Evolutionary conservation across 2,329 filamentous ascomycete species (phyloP), one percentile per base, ranked within the genome.

Genomic region (Colletotrichum melonis): DNA sequence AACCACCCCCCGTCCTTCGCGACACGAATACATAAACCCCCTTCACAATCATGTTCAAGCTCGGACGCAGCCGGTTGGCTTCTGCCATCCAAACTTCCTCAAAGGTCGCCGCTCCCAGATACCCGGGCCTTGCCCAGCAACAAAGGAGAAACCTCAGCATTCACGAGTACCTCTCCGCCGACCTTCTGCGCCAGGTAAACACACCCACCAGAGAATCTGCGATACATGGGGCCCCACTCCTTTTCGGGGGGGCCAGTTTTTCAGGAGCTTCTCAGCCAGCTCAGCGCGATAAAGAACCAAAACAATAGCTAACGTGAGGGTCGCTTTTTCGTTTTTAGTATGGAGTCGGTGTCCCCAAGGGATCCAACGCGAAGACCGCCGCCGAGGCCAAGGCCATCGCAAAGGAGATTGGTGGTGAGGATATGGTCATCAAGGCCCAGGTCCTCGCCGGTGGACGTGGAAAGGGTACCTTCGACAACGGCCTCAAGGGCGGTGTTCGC

Each of bases 401-500:
- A 72, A 95, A 96, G 88, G 88, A 92, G 77, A 97, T 99, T 81
- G 94, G 95, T 88, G 93, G 90, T 80, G 96, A 97, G 83, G 97
- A 99, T 85, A 96, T 98, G 92, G 97, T 99, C 79, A 98, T 99
- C 91, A 99, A 99, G 91, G 97, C 97, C 75, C 97, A 99, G 89
- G 97, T 99, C 75, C 93, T 99, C 76, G 97, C 97, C 76, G 97
- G 97, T 86, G 97, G 97, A 77, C 94, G 97, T 88, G 97, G 97
- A 87, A 99, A 99, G 90, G 97, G 97, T 79, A 93, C 92, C 79
- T 99, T 99, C 83, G 95, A 98, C 88, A 98, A 98, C 86, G 97
- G 97, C 80, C 92, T 99, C 84, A 99, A 99, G 90, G 97, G 97
- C 81, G 97, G 97, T 88, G 97, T 99, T 79, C 92, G 97, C 80